A percentile compares a stretch with the other conserved stretches of the same genome.
phyloP scores from a whole-genome alignment of 2,329 filamentous ascomycete genomes.

The Colletotrichum incanum region DNA sequence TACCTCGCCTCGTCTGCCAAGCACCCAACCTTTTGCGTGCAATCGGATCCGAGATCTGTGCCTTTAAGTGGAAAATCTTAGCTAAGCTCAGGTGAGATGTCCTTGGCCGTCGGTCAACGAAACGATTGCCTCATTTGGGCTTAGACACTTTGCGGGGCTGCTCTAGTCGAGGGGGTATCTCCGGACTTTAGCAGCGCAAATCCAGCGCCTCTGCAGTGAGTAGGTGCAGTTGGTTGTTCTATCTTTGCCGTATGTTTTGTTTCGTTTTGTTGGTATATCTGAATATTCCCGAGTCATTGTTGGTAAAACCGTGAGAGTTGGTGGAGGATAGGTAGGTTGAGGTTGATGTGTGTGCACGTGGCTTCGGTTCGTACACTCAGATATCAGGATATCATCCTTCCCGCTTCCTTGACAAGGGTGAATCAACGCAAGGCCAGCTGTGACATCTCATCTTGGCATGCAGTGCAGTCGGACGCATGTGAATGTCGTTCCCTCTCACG shows the following conservation, averaged over 20 bases:
- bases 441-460: neutral
- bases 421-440: neutral
- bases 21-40: neutral
- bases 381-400: neutral
- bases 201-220: neutral
- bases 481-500: neutral
- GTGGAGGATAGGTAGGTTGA: neutral
- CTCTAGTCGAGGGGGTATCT: constrained; percentile 9
- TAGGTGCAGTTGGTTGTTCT: neutral
- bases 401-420: neutral
- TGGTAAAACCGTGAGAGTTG: neutral
- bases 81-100: constrained; percentile 31
- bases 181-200: neutral
- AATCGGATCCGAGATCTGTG: neutral
- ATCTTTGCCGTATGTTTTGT: neutral
- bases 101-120: constrained; percentile 24
- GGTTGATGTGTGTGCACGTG: neutral
- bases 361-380: neutral
- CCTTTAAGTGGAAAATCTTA: constrained; percentile 6
- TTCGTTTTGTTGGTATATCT: neutral
- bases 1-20: constrained; percentile 14
- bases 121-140: constrained; percentile 40
- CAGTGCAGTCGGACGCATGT: neutral
- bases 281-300: neutral
- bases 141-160: constrained; percentile 20